Base-by-base conservation (phyloP, 2,329 filamentous ascomycete genomes). In the Cladorrhinum sp. region DNA sequence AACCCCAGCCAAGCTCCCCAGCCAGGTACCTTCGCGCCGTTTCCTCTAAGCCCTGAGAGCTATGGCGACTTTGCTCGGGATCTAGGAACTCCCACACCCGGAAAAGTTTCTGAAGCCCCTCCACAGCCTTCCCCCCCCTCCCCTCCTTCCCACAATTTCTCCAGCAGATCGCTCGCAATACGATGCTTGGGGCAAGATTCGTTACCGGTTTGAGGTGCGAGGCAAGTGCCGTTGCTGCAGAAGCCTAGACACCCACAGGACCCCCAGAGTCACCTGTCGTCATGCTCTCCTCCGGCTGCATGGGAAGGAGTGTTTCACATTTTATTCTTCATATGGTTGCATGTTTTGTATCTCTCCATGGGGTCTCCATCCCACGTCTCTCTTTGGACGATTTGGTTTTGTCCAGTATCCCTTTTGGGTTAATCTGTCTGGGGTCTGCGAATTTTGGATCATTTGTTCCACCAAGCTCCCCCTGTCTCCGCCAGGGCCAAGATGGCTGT, bases 291-390 rank as follows among this genome's bases (percentile, higher is more conserved):
- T 71, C 73, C 75, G 72, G 69, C 71, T 71, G 75, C 75, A 77
- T 76, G 73, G 74, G 73, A 74, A 70, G 70, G 69, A 70, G 72
- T 71, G 77, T 79, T 79, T 79, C 77, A 79, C 68, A 71, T 74
- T 74, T 69, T 71, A 68, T 70, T 73, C 70, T 74, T 70, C 72
- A 70, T 74, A 71, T 65, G 70, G 73, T 64, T 70, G 70, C 64
- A 67, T 70, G 71, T 76, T 75, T 75, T 73, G 71, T 70, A 71
- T 73, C 65, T 69, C 74, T 75, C 74, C 70, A 74, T 74, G 72
- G 72, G 65, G 74, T 74, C 74, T 76, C 71, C 68, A 72, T 68
- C 70, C 69, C 67, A 68, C 65, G 41, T 66, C 62, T 71, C 66
- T 68, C 67, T 69, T 69, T 71, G 67, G 64, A 63, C 50, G 49